phyloP scores from a whole-genome alignment of 345 rosid species.

The Nasturtium officinale region DNA sequence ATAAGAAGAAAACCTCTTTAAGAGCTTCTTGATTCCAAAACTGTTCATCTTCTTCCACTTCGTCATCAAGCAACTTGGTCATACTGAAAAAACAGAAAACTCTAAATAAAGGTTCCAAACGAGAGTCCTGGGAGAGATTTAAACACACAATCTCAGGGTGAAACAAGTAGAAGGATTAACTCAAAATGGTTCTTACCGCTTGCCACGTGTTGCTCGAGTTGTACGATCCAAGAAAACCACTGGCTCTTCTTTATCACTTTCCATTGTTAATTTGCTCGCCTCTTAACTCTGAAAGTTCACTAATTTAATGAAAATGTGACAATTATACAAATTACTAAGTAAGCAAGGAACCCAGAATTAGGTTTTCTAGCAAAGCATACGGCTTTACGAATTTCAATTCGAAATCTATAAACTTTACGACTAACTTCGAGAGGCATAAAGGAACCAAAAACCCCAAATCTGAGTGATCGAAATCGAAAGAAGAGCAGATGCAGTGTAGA shows the following conservation, averaged over 20 bases:
- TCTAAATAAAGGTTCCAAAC: background rate
- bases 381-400: background rate
- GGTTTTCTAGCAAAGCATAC: background rate
- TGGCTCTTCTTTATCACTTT: conserved; percentile 53
- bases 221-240: conserved; percentile 66
- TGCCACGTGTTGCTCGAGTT: conserved; percentile 75
- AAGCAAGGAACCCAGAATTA: background rate
- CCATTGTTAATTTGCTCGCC: conserved; percentile 44
- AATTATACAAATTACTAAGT: background rate
- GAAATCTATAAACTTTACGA: background rate
- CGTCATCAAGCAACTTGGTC: conserved; percentile 86
- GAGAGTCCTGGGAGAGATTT: background rate
- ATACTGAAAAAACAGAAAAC: conserved; percentile 52
- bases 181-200: conserved; percentile 51
- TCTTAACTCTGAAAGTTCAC: conserved; percentile 27
- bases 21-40: conserved; percentile 98
- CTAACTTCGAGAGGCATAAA: background rate
- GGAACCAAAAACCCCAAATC: background rate
- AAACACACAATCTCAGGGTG: background rate
- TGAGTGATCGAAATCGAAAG: conserved; percentile 1
- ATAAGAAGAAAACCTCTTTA: conserved; percentile 58
- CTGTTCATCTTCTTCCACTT: conserved; percentile 78
- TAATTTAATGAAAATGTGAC: conserved; percentile 21
- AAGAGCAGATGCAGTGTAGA: background rate
- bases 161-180: background rate